phyloP scores from a whole-genome alignment of 2,329 filamentous ascomycete genomes.

The Fusarium torreyae region DNA sequence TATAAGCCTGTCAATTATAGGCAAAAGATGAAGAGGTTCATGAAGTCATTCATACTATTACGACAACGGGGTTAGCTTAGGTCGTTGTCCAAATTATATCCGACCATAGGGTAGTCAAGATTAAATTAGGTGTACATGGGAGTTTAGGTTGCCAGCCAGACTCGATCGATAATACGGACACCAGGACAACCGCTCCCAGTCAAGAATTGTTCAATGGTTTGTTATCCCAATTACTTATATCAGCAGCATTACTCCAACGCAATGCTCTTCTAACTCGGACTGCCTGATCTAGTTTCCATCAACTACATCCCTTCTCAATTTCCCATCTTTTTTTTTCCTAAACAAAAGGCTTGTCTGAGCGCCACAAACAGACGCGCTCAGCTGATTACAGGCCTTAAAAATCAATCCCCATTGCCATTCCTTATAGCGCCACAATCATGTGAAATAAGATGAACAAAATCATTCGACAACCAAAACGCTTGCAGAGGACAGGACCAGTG shows the following conservation, averaged over 20 bases:
- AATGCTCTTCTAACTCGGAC: conserved; percentile 19
- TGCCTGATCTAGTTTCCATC: conserved; percentile 2
- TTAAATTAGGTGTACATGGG: neutral
- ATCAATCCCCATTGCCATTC: conserved; percentile 29
- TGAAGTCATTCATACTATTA: neutral
- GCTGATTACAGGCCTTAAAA: conserved; percentile 22
- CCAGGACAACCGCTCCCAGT: neutral
- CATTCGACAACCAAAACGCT: conserved; percentile 16
- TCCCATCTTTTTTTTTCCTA: conserved; percentile 18
- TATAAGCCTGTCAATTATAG: neutral
- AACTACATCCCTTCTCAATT: conserved; percentile 17
- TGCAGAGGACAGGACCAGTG: neutral
- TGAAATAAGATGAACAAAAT: conserved; percentile 27
- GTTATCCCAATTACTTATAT: conserved; percentile 14
- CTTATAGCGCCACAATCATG: conserved; percentile 35
- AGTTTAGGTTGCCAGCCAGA: neutral
- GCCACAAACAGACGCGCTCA: conserved; percentile 36
- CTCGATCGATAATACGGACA: neutral
- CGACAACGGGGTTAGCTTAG: neutral
- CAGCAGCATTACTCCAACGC: conserved; percentile 18
- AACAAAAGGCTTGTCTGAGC: conserved; percentile 44
- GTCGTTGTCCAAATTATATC: neutral
- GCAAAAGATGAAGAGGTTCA: neutral
- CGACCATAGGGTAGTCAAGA: neutral
- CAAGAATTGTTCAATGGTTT: neutral